Conservation (phyloP, 495 filamentous ascomycete genomes). For the Copromyces sp. region DNA sequence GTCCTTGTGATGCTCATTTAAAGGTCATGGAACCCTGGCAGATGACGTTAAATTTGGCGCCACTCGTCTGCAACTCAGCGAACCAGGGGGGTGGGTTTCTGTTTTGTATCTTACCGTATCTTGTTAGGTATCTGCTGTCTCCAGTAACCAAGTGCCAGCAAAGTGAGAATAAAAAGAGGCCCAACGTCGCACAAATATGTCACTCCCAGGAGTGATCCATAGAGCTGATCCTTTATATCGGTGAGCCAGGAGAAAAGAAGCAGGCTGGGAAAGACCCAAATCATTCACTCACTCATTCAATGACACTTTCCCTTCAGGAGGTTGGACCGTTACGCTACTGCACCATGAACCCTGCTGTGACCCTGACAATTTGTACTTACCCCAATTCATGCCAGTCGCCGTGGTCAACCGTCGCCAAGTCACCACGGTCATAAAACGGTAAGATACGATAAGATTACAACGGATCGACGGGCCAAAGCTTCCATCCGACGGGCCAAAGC, state of each 20-base stretch:
- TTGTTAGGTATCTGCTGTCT: background rate
- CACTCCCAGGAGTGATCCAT: background rate
- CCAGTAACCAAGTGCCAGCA: background rate
- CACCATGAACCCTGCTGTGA: background rate
- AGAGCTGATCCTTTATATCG: background rate
- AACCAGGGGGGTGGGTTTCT: background rate
- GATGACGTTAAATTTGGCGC: constrained; percentile 5
- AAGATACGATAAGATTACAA: background rate
- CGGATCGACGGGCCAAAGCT: background rate
- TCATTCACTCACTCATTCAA: background rate
- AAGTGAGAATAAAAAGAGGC: background rate
- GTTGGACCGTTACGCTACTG: background rate
- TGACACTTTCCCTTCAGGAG: background rate
- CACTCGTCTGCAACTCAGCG: background rate
- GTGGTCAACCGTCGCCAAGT: background rate
- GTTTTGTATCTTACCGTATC: background rate
- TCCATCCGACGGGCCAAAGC: background rate
- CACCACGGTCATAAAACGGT: background rate
- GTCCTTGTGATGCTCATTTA: background rate
- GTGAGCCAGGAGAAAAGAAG: background rate
- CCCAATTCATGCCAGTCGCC: background rate
- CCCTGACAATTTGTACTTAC: background rate
- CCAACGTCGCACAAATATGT: background rate
- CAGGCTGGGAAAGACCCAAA: background rate
- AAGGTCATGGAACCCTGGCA: background rate